Evolutionary conservation across 768 basidiomycete species (phyloP).

Genomic region (Phylloporus scabripes): DNA sequence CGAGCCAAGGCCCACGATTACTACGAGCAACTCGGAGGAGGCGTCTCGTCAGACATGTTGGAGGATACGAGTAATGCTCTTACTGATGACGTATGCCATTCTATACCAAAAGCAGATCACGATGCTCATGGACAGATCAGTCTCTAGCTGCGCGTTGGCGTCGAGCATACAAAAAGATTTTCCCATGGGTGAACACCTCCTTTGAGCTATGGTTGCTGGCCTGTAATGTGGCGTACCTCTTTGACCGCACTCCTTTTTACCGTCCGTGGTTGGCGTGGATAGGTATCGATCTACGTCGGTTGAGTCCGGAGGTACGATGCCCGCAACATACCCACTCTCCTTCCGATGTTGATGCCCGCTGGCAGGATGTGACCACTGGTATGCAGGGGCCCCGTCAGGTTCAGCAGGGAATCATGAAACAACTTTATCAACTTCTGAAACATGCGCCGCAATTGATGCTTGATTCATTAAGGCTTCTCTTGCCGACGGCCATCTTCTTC

Average conservation of each 20-base stretch:
- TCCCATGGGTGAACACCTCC: conserved; percentile 75
- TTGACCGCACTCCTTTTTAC: conserved; percentile 80
- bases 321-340: neutral
- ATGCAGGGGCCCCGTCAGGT: conserved; percentile 19
- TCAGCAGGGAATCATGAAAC: conserved; percentile 36
- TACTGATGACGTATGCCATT: conserved; percentile 46
- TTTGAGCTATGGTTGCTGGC: conserved; percentile 80
- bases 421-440: conserved; percentile 43
- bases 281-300: conserved; percentile 74
- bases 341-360: neutral
- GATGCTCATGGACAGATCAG: conserved; percentile 29
- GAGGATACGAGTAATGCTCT: conserved; percentile 41
- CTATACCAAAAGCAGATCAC: neutral
- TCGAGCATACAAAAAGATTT: conserved; percentile 61
- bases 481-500: conserved; percentile 89
- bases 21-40: conserved; percentile 86
- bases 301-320: conserved; percentile 68
- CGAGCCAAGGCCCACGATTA: conserved; percentile 87
- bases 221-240: conserved; percentile 87
- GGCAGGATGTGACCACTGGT: conserved; percentile 14
- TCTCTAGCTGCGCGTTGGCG: conserved; percentile 49
- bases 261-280: conserved; percentile 90
- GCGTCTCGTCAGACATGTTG: conserved; percentile 58
- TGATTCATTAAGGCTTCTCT: conserved; percentile 71
- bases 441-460: conserved; percentile 59